phyloP scores from a whole-genome alignment of 208 protist species.

The Trypanosoma melophagium region DNA sequence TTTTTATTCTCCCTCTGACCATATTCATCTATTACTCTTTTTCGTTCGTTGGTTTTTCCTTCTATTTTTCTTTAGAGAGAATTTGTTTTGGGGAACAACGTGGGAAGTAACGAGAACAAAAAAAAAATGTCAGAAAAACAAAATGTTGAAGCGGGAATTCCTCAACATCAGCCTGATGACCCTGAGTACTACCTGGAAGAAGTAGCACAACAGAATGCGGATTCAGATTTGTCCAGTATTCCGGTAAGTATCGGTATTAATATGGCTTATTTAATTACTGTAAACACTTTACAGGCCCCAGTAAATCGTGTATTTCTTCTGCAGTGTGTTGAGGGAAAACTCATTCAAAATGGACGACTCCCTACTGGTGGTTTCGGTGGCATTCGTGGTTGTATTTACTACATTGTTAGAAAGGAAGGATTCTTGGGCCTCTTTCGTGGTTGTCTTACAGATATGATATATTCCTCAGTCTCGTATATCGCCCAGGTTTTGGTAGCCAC shows the following conservation, averaged over 20 bases:
- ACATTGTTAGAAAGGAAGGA: conserved; percentile 27
- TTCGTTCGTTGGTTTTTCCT: no score
- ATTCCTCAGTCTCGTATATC: conserved; percentile 7
- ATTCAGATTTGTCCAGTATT: background rate
- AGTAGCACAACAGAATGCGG: background rate
- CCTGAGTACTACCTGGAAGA: conserved; percentile 25
- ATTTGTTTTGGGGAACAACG: no score
- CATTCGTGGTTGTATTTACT: conserved; percentile 16
- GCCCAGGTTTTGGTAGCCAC: background rate
- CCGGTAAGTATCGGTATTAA: background rate
- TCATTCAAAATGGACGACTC: conserved; percentile 22
- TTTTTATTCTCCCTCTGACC: no score
- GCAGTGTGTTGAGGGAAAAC: conserved; percentile 21
- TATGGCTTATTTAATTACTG: background rate
- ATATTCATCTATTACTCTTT: no score
- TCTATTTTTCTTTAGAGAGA: no score
- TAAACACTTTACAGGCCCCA: conserved; percentile 11
- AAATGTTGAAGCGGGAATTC: background rate
- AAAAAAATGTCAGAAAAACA: conserved; percentile 11
- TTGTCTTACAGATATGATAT: conserved; percentile 8
- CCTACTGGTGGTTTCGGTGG: conserved; percentile 21
- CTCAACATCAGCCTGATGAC: conserved; percentile 9
- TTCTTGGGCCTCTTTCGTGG: conserved; percentile 23
- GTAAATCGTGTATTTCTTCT: conserved; percentile 22
- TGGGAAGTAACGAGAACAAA: background rate